Conservation (phyloP, 768 basidiomycete species). For the Lactifluus rugatus region DNA sequence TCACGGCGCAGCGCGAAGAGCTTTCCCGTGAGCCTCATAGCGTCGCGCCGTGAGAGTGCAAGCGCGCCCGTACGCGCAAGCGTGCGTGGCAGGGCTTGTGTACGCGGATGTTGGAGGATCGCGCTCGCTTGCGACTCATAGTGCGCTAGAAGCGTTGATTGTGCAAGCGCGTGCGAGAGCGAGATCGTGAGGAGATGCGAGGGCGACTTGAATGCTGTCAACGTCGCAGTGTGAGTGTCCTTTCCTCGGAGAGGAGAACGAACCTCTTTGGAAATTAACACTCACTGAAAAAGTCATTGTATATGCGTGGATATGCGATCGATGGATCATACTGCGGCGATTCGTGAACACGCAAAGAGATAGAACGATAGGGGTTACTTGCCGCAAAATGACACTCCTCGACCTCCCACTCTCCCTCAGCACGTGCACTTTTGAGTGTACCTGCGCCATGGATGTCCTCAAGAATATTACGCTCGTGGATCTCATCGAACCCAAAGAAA, state of each 20-base stretch:
- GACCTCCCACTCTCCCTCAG: conserved; percentile 76
- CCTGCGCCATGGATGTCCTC: conserved; percentile 75
- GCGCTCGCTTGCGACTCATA: conserved; percentile 73
- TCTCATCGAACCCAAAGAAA: conserved; percentile 79
- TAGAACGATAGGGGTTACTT: conserved; percentile 21
- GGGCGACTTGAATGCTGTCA: conserved; percentile 76
- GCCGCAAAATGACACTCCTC: conserved; percentile 90
- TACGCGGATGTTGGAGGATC: conserved; percentile 67
- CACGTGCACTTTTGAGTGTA: conserved; percentile 49
- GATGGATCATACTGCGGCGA: conserved; percentile 61
- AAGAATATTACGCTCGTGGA: conserved; percentile 70
- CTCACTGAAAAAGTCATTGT: conserved; percentile 94
- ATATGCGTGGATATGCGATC: conserved; percentile 82
- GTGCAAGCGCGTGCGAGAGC: conserved; percentile 89
- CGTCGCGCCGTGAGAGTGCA: conserved; percentile 66
- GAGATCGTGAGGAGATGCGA: conserved; percentile 87
- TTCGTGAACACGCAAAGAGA: neutral
- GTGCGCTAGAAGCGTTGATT: conserved; percentile 83
- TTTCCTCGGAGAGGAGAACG: neutral
- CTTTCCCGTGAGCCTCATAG: conserved; percentile 71
- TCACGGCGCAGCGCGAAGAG: conserved; percentile 54
- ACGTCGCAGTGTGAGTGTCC: neutral
- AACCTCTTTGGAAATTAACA: conserved; percentile 7
- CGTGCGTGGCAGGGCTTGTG: conserved; percentile 74
- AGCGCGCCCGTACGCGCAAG: conserved; percentile 72